Base-by-base conservation (phyloP, 1,139 yeast genomes). In the Magnusiomyces magnusii region DNA sequence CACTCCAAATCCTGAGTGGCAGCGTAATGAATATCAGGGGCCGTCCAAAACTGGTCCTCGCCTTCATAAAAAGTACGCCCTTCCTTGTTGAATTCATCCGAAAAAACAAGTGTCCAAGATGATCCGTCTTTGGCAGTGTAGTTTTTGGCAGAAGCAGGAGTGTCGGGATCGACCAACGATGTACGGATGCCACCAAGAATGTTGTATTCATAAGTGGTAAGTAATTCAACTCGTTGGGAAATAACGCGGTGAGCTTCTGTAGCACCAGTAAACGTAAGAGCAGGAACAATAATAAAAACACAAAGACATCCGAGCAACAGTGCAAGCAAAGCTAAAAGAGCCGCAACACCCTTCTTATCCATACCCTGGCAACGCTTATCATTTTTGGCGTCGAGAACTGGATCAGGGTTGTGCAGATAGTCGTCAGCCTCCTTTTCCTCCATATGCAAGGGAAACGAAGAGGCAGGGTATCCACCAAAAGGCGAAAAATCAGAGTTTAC, bases 351-450 rank as follows among this genome's bases (percentile, higher is more conserved):
- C n/a, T 77, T 69, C 42, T 64, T 61, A 64, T 76, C 68, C 80
- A 75, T 24, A 84, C 89, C 64, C 80, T 82, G 64, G 79, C 77
- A 53, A 67, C 71, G 77, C 80, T 73, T 85, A 64, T 88, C 95
- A 66, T 85, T 82, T 62, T 84, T 80, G 23, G 95, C 95, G 71
- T 91, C 97, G 55, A 81, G 84, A 49, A 90, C 86, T 10, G 96
- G 96, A 70, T 91, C 96, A 0, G 97, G 97, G 72, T 91, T 91
- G 73, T 91, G 97, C 63, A 91, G 71, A 68, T 89, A 90, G 71
- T 91, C 97, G 74, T 91, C 97, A 1, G 89, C 86, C 73, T 91
- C 97, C 72, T 87, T 87, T 67, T 91, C 97, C 60, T 90, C 96
- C 63, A 91, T 83, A 66, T 82, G 85, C 58, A 91, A 75, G 0